phyloP scores from a whole-genome alignment of 441 rosid genomes.

The Gossypium davidsonii region DNA sequence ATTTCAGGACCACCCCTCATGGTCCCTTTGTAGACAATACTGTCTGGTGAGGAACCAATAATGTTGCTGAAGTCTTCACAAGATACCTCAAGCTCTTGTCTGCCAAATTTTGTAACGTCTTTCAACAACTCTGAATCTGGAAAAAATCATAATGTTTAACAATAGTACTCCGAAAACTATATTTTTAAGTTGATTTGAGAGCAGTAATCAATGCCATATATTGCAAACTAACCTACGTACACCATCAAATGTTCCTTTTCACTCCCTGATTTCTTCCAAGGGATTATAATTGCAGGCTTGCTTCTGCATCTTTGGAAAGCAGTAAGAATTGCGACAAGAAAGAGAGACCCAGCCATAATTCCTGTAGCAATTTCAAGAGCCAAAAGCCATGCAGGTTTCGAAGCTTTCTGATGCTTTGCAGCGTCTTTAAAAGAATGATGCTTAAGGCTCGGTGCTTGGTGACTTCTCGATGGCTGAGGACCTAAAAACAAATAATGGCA shows the following conservation, averaged over 20 bases:
- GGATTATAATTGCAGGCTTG: slow-evolving; percentile 80
- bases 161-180: neutral
- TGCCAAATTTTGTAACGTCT: slow-evolving; percentile 65
- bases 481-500: slow-evolving; percentile 29
- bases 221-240: slow-evolving; percentile 59
- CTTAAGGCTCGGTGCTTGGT: slow-evolving; percentile 32
- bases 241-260: slow-evolving; percentile 67
- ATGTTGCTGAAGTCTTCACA: slow-evolving; percentile 99
- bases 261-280: slow-evolving; percentile 92
- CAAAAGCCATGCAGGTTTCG: slow-evolving; percentile 79
- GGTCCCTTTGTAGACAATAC: slow-evolving; percentile 87
- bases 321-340: slow-evolving; percentile 56
- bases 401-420: slow-evolving; percentile 42
- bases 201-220: neutral
- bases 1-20: slow-evolving; percentile 91
- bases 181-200: neutral
- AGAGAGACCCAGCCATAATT: slow-evolving; percentile 64
- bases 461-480: slow-evolving; percentile 38
- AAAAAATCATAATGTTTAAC: slow-evolving; percentile 4
- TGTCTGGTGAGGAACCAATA: slow-evolving; percentile 93
- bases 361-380: slow-evolving; percentile 83
- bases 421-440: slow-evolving; percentile 37
- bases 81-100: slow-evolving; percentile 95
- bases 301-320: slow-evolving; percentile 64
- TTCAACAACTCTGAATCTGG: slow-evolving; percentile 84